Base-by-base conservation (phyloP, 352 stramenopile genomes). In the Phytophthora pisi region DNA sequence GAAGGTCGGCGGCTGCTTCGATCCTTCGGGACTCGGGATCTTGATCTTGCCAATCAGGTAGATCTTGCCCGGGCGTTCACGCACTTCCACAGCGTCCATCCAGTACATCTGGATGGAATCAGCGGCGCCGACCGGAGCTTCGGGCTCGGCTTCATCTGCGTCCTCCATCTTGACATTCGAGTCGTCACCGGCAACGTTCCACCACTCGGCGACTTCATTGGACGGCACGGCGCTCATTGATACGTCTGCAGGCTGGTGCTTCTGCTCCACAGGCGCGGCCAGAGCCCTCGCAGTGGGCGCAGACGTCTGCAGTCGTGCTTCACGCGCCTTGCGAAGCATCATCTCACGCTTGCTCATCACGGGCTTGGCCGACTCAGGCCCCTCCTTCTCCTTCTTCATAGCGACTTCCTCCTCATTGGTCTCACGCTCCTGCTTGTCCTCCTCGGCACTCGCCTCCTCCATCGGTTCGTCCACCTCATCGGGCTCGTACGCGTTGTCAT, bases 11-110 rank as follows among this genome's bases (percentile, higher is more conserved):
- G 75, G 77, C 15, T 79, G 34, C 24, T 78, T 75, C 1, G 61
- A 67, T 28, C 68, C 68, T 40, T 72, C 68, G 0, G 65, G 59
- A 18, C 68, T 78, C 0, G 74, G 66, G 16, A 70, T 70, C 55
- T 89, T 88, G 54, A 99, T 95, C 76, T 99, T 99, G 45, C 98
- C 98, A 64, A 99, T 99, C 5, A 99, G 66, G 72, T 98, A 99
- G 51, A 99, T 88, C 51, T 97, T 96, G 13, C 98, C 97, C 23
- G 91, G 92, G 13, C 87, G 86, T 23, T 96, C 87, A 5, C 97
- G 92, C 23, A 98, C 89, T 88, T 99, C 98, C 18, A 95, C 87
- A 0, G 96, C 95, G 78, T 99, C 97, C 55, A 99, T 95, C 95
- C 97, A 99, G 78, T 96, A 99, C 78, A 99, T 92, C 67, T 96